These are phyloP conservation scores for Sideroxylon spinosum DNA, from an alignment of 179 eudicot genomes.

Conservation along the genomic window DNA sequence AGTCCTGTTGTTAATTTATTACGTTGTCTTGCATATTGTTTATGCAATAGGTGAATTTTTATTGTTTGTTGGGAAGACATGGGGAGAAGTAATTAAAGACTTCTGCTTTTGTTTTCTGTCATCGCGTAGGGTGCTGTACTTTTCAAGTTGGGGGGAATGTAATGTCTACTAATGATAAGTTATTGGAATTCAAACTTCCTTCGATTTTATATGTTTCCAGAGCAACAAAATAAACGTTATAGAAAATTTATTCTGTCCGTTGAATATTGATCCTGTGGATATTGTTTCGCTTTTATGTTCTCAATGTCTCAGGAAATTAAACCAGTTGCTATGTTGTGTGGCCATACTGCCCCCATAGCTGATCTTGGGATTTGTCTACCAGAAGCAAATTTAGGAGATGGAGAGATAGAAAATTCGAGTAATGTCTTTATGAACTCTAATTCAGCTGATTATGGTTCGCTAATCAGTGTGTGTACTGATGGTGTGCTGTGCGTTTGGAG, in stretches of 20 bases:
- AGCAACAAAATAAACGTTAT: conserved; percentile 3
- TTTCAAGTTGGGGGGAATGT: background rate
- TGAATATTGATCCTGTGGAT: no score
- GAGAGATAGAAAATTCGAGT: conserved; percentile 31
- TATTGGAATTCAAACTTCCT: background rate
- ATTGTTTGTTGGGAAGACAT: no score
- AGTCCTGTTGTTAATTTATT: no score
- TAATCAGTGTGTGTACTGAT: conserved; percentile 81
- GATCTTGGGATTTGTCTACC: conserved; percentile 81
- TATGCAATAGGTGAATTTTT: no score
- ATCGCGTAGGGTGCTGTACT: background rate
- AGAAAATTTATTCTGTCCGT: background rate
- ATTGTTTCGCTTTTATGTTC: background rate
- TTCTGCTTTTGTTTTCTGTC: background rate
- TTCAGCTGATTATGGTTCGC: conserved; percentile 46
- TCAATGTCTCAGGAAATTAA: conserved; percentile 51
- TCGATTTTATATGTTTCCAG: background rate
- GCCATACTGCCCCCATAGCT: conserved; percentile 80
- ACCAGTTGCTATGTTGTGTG: conserved; percentile 85
- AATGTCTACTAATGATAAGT: background rate
- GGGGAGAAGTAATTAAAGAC: no score
- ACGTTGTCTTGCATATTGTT: no score
- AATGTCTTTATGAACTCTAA: conserved; percentile 31
- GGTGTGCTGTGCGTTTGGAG: conserved; percentile 95
- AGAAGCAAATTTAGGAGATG: conserved; percentile 43